Base-by-base conservation (phyloP, 1,139 yeast genomes). In the Suhomyces anneliseae region DNA sequence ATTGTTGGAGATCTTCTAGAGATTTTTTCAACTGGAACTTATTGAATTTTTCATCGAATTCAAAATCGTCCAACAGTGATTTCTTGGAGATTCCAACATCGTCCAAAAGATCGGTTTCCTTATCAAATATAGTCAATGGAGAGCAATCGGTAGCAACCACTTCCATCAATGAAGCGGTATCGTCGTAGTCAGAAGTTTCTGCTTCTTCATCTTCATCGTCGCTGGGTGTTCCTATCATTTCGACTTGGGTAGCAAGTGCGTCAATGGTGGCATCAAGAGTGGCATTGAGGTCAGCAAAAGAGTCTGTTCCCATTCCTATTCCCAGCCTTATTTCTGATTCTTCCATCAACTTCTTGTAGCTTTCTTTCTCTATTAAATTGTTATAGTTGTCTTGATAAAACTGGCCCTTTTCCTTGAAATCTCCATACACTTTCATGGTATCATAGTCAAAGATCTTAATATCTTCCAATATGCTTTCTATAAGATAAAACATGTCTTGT, bases 91-190 rank as follows among this genome's bases (percentile, higher is more conserved):
- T n/a, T 1, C 11, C 40, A 26, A 44, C 39, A 39, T 34, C 47
- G 27, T 44, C 50, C 24, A 47, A 29, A 8, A 14, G 10, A 9
- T 41, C 45, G 6, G 37, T 14, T 11, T 39, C 47, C 6, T 40
- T 38, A 26, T 39, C 46, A n/a, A 36, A 44, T 4, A 47, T 8
- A 2, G 40, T 42, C 8, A 36, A 24, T 2, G 51, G 51, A 7
- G 51, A 48, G 2, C 42, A 35, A 14, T 38, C 36, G 7, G 43
- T 27, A 6, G 27, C 36, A 3, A 43, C 27, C 1, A 29, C 36
- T 24, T 51, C 59, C 60, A 57, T 56, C 12, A 56, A 47, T 6
- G 60, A 53, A 10, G 50, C 55, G 0, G 53, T 47, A 7, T 56
- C 59, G 37, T 57, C 61, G 36, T 40, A 49, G 15, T 43, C 47